Base-by-base conservation (phyloP, 2,329 filamentous ascomycete genomes). In the Botrytis tulipae region DNA sequence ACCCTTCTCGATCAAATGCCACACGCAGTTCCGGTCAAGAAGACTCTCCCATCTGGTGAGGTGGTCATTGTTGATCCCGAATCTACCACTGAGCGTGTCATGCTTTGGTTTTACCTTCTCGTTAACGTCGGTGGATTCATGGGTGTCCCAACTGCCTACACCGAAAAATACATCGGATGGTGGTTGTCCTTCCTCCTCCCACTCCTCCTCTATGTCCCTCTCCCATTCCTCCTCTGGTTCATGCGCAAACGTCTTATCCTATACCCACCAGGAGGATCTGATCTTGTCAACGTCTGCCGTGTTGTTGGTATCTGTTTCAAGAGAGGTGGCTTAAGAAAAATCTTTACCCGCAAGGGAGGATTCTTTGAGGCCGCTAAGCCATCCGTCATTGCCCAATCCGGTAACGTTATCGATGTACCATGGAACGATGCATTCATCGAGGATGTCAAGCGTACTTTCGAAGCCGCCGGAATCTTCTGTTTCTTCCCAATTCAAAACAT, bases 401-500 rank as follows among this genome's bases (percentile, higher is more conserved):
- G 85, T 75, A 88, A 88, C 72, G 90, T 91, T 0, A 69, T 74
- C 0, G 93, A 91, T 88, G 94, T 95, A 88, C 91, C 89, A 0
- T 94, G 93, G 79, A 92, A 95, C 75, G 93, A 95, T 76, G 88
- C 88, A 66, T 95, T 92, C 90, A 92, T 95, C 42, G 92, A 93
- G 78, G 91, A 94, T 80, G 89, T 94, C 70, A 86, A 87, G 71
- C 91, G 92, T 82, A 92, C 91, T 74, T 84, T 92, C 74, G 85
- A 87, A 78, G 91, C 91, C 73, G 92, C 90, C 83, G 86, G 88
- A 76, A 91, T 93, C 66, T 95, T 92, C 82, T 78, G 84, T 44
- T 87, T 85, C 82, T 84, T 83, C 73, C 85, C 85, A 16, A 82
- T 87, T n/a, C 86, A 85, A 59, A 66, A 68, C 32, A 76, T 80